Percentiles rank a stretch among this genome's conserved stretches.
Evolutionary conservation across 345 rosid genomes (phyloP).

Genomic region (Boechera stricta): DNA sequence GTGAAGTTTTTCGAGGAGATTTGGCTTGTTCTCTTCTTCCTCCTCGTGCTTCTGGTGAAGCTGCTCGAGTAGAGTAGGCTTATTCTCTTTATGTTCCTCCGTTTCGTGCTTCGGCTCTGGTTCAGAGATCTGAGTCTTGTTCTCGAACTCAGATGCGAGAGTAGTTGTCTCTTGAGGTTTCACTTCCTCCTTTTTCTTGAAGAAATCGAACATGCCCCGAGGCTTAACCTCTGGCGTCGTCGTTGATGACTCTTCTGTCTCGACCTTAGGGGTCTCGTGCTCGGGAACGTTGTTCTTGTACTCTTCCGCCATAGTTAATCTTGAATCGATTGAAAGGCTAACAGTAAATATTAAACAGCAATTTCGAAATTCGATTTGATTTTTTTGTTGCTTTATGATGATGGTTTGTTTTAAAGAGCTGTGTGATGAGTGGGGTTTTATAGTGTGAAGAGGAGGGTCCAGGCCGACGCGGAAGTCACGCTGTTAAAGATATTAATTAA

Average conservation of each 20-base stretch:
- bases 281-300: constrained; percentile 54
- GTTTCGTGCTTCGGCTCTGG: constrained; percentile 25
- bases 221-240: constrained; percentile 53
- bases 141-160: constrained; percentile 58
- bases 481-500: constrained; percentile 22
- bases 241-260: constrained; percentile 33
- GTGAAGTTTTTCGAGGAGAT: constrained; percentile 65
- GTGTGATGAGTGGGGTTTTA: constrained; percentile 39
- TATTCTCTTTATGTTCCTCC: constrained; percentile 33
- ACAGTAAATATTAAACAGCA: not conserved
- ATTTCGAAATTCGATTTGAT: not conserved
- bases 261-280: constrained; percentile 44
- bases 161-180: constrained; percentile 56
- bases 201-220: constrained; percentile 79
- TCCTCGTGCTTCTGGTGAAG: constrained; percentile 56
- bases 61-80: constrained; percentile 49
- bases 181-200: constrained; percentile 62
- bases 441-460: constrained; percentile 33
- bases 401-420: not conserved
- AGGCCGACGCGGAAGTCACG: constrained; percentile 42
- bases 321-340: not conserved
- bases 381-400: not conserved
- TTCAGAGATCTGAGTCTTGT: constrained; percentile 63
- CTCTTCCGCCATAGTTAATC: constrained; percentile 61
- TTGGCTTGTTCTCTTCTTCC: constrained; percentile 58